Percentiles rank a stretch among this genome's conserved stretches.
Evolutionary conservation across 768 basidiomycete genomes (phyloP).

Genomic region (Lactarius trivialis): DNA sequence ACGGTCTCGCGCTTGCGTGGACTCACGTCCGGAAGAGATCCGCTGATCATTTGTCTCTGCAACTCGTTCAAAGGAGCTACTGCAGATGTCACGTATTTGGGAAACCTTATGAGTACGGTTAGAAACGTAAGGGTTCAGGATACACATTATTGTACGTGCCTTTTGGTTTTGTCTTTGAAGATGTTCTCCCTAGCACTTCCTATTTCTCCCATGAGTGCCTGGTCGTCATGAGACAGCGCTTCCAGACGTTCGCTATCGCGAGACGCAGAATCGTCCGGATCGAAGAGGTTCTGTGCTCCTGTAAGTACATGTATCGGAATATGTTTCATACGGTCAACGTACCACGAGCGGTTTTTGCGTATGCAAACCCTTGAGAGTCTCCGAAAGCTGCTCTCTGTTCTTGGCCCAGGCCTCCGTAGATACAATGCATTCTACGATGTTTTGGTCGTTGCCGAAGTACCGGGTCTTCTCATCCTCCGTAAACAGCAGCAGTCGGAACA

Average conservation of each 20-base stretch:
- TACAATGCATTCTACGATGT: background rate
- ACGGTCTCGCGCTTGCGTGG: background rate
- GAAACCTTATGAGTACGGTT: background rate
- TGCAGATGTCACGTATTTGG: background rate
- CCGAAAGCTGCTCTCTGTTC: constrained; percentile 8
- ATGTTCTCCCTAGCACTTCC: background rate
- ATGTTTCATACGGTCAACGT: background rate
- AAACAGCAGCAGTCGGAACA: constrained; percentile 9
- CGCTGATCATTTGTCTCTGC: background rate
- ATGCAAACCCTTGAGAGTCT: constrained; percentile 1
- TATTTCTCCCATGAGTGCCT: constrained; percentile 4
- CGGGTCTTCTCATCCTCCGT: constrained; percentile 12
- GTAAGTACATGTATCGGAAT: background rate
- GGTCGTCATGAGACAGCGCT: constrained; percentile 11
- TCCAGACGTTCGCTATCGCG: constrained; percentile 2
- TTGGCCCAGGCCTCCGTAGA: constrained; percentile 4
- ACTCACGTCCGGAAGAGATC: background rate
- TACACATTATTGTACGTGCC: background rate
- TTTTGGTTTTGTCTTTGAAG: background rate
- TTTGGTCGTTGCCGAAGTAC: background rate
- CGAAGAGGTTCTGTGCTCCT: background rate
- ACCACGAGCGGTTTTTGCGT: background rate
- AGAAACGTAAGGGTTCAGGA: background rate
- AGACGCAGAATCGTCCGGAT: background rate
- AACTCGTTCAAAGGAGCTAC: background rate